Conservation (phyloP, 2,329 filamentous ascomycete species). For the Nothomitra cinnamomea region DNA sequence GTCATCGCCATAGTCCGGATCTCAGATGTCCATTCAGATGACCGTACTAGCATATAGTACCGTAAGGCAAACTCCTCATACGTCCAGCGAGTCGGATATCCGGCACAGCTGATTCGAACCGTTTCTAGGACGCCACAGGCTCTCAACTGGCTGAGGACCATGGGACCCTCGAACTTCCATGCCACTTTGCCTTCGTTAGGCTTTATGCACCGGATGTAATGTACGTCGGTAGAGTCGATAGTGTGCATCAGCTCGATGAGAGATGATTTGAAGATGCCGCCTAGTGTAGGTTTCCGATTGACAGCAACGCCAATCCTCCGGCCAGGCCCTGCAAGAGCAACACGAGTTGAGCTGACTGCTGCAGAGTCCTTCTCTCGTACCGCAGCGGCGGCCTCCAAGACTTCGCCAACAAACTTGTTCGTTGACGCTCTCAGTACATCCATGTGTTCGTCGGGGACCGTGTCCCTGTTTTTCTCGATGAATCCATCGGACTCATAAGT, state of each 20-base stretch:
- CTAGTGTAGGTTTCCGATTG: slow-evolving; percentile 89
- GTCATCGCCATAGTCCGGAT: slow-evolving; percentile 88
- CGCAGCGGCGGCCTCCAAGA: slow-evolving; percentile 68
- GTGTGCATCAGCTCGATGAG: slow-evolving; percentile 96
- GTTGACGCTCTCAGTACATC: slow-evolving; percentile 71
- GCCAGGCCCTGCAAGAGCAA: slow-evolving; percentile 43
- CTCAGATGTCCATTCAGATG: slow-evolving; percentile 77
- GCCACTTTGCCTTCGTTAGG: slow-evolving; percentile 92
- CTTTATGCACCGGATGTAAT: slow-evolving; percentile 98
- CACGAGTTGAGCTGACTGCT: slow-evolving; percentile 47
- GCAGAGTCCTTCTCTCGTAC: slow-evolving; percentile 76
- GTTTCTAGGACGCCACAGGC: slow-evolving; percentile 98
- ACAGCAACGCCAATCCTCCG: slow-evolving; percentile 83
- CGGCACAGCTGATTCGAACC: slow-evolving; percentile 90
- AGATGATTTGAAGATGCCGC: slow-evolving; percentile 97
- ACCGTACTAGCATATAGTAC: slow-evolving; percentile 96
- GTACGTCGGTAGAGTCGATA: slow-evolving; percentile 94
- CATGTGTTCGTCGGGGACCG: slow-evolving; percentile 95
- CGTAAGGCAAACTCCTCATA: slow-evolving; percentile 95
- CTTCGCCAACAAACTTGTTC: slow-evolving; percentile 70
- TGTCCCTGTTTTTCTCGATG: slow-evolving; percentile 98
- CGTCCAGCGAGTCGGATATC: slow-evolving; percentile 95
- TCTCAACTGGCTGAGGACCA: slow-evolving; percentile 92
- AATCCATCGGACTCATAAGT: slow-evolving; percentile 98
- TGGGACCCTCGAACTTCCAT: slow-evolving; percentile 97